Percentiles rank a stretch among this genome's conserved stretches.
Conservation (phyloP, 176 grass and related monocot genomes). For the Bolboschoenus planiculmis region DNA sequence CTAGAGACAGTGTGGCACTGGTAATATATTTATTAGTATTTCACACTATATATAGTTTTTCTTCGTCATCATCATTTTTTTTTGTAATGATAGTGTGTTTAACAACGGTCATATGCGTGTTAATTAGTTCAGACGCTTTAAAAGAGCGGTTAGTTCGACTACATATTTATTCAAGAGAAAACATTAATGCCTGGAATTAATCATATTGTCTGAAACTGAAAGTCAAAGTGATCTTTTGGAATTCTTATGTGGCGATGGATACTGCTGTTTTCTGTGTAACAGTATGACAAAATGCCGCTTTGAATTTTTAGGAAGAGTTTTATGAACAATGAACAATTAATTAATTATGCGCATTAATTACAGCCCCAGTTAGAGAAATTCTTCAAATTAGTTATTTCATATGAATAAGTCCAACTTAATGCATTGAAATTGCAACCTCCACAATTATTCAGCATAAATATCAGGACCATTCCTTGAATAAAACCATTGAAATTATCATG, state of each 20-base stretch:
- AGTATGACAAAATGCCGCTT: not conserved
- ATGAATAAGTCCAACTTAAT: not conserved
- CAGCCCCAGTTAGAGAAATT: not conserved
- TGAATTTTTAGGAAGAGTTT: not conserved
- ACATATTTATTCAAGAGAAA: not conserved
- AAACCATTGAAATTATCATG: not conserved
- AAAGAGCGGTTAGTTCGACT: not conserved
- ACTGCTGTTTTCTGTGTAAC: not conserved
- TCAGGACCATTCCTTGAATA: not conserved
- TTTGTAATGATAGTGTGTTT: not conserved
- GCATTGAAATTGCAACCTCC: not conserved
- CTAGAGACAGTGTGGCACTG: slow-evolving; percentile 50
- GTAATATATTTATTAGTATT: slow-evolving; percentile 23
- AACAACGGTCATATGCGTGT: slow-evolving; percentile 28
- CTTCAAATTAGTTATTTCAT: not conserved
- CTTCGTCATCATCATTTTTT: not conserved
- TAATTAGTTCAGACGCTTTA: not conserved
- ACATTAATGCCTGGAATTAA: slow-evolving; percentile 6
- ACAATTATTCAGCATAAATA: not conserved
- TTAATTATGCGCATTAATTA: not conserved
- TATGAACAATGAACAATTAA: no score
- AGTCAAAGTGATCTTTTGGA: not conserved
- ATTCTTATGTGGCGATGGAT: not conserved
- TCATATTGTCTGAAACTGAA: not conserved
- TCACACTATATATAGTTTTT: not conserved